Conservation (phyloP, 208 protist species). For the Crithidia mellificae region DNA sequence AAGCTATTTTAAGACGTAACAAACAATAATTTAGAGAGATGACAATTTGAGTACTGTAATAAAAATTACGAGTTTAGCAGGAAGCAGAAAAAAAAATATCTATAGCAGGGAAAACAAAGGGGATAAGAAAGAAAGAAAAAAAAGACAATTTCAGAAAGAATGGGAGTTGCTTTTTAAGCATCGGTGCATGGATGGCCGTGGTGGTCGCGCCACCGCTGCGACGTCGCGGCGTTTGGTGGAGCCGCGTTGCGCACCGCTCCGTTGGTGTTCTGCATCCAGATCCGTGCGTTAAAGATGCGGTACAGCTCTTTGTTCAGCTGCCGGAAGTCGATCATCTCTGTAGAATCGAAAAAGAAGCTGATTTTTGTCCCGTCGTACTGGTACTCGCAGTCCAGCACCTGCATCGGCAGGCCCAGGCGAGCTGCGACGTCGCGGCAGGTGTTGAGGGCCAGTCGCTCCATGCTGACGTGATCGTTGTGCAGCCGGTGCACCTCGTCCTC, state of each 20-base stretch:
- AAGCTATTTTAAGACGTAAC: too few relatives aligned
- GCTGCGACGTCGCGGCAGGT: conserved; percentile 61
- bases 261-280: conserved; percentile 91
- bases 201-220: conserved; percentile 7
- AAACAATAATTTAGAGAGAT: too few relatives aligned
- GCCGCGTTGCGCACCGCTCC: conserved; percentile 48
- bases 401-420: conserved; percentile 61
- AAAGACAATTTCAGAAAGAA: conserved; percentile 1
- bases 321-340: conserved; percentile 72
- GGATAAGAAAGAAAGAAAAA: background rate
- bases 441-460: conserved; percentile 70
- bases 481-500: conserved; percentile 65
- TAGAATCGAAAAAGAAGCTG: conserved; percentile 85
- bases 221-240: conserved; percentile 33
- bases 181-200: background rate
- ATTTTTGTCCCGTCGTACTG: conserved; percentile 91
- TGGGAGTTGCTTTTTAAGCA: background rate
- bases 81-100: too few relatives aligned
- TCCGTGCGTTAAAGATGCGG: conserved; percentile 82
- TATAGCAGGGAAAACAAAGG: too few relatives aligned
- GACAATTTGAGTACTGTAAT: too few relatives aligned
- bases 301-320: conserved; percentile 78
- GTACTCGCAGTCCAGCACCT: conserved; percentile 86
- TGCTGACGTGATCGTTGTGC: conserved; percentile 55
- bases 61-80: too few relatives aligned